phyloP scores from a whole-genome alignment of 2,329 filamentous ascomycete genomes.

The Teratosphaeria pseudoeucalypti region DNA sequence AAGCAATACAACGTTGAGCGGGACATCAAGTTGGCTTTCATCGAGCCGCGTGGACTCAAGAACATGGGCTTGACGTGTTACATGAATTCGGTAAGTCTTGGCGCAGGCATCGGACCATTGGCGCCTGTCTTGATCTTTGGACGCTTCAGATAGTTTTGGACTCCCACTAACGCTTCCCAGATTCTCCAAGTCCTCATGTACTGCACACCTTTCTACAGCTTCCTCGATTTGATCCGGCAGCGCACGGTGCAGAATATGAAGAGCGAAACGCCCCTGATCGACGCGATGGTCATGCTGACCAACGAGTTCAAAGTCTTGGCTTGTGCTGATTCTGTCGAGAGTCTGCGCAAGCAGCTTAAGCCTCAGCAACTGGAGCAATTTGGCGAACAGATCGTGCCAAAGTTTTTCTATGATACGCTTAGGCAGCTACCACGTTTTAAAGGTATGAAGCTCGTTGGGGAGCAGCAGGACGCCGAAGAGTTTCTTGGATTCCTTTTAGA shows the following conservation, averaged over 20 bases:
- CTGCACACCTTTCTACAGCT: conserved; percentile 88
- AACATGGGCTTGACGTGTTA: conserved; percentile 99
- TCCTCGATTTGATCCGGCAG: conserved; percentile 76
- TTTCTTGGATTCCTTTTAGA: conserved; percentile 90
- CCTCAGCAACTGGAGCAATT: conserved; percentile 77
- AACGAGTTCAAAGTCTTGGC: conserved; percentile 81
- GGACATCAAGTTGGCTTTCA: conserved; percentile 60
- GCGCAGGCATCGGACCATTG: background rate
- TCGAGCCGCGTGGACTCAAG: conserved; percentile 85
- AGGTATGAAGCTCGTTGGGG: conserved; percentile 81
- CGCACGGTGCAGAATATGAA: conserved; percentile 85
- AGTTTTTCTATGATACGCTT: conserved; percentile 92
- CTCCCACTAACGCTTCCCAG: conserved; percentile 34
- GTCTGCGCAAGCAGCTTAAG: conserved; percentile 64
- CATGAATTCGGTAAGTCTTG: conserved; percentile 87
- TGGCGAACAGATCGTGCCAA: conserved; percentile 82
- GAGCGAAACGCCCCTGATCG: conserved; percentile 83
- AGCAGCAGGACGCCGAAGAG: conserved; percentile 96
- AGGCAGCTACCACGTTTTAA: conserved; percentile 77
- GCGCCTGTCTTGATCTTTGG: background rate
- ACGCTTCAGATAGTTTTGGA: too few relatives aligned
- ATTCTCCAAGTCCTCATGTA: conserved; percentile 92
- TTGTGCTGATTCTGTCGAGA: conserved; percentile 62
- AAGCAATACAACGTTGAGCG: conserved; percentile 58
- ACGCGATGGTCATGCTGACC: conserved; percentile 96